Base-by-base conservation (phyloP, 768 basidiomycete genomes). In the Hygrocybe coccinea region DNA sequence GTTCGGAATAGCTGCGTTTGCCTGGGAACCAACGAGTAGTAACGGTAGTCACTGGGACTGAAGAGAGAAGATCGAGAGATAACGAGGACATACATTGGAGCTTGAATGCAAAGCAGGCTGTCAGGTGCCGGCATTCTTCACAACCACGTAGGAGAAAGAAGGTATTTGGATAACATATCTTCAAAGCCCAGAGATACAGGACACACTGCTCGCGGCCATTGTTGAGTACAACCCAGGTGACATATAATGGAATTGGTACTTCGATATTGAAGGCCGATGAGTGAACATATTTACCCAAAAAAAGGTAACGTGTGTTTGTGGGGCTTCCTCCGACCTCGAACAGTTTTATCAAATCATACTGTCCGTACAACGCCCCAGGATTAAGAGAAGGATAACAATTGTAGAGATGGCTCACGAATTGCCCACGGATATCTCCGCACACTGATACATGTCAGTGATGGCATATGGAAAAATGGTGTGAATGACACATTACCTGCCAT, bases 91-190 rank as follows among this genome's bases (percentile, higher is more conserved):
- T 67, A 93, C 95, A 97, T 78, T 97, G 95, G 24, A 95, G 86
- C 73, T 97, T 98, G 81, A 98, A 98, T 35, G 95, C 97, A 68
- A 97, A 98, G 72, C 97, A 97, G 67, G 97, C 95, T 19, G 95
- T 99, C 69, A 98, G 74, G 75, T 98, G 95, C 48, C 95, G 86
- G 69, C 97, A 99, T 76, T 99, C 97, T 71, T 98, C 97, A 65
- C 98, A 98, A 49, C 97, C 97, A 49, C 97, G 91, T 35, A 99
- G 81, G 39, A 99, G 82, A 79, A 95, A 97, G 36, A 98, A 78
- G 24, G 95, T 97, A 63, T 95, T 86, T 50, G 97, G 97, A 71
- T 97, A 98, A 93, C 95, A 97, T 69, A 99, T 97, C 78, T 99
- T 99, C 70, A 99, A 79, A 2, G 93, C 83, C 95, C 95, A 99